Evolutionary conservation across 345 rosid genomes (phyloP).

Genomic region (Microthlaspi erraticum): DNA sequence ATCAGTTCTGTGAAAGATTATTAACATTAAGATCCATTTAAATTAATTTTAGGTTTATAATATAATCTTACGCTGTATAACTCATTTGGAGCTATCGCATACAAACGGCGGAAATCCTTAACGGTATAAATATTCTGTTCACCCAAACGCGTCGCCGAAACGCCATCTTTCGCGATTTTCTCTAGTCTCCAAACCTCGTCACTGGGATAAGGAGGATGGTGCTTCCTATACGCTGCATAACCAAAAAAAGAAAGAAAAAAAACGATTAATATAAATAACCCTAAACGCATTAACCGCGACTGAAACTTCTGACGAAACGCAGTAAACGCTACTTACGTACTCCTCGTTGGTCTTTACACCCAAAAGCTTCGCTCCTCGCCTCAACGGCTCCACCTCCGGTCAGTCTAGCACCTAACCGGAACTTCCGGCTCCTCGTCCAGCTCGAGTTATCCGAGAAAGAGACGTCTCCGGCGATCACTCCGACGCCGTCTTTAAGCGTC

Average conservation of each 20-base stretch:
- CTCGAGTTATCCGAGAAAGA: slow-evolving; percentile 80
- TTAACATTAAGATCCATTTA: neutral
- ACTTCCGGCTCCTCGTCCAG: slow-evolving; percentile 74
- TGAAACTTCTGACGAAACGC: slow-evolving; percentile 11
- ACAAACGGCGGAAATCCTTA: slow-evolving; percentile 49
- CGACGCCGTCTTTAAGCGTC: slow-evolving; percentile 57
- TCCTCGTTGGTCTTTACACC: slow-evolving; percentile 86
- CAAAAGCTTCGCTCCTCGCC: slow-evolving; percentile 68
- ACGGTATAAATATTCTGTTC: slow-evolving; percentile 40
- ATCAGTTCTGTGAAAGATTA: neutral
- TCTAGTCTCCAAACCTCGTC: slow-evolving; percentile 82
- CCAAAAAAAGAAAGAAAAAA: neutral
- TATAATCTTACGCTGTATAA: slow-evolving; percentile 55
- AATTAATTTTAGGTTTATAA: neutral
- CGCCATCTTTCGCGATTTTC: slow-evolving; percentile 72
- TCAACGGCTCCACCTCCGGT: slow-evolving; percentile 55
- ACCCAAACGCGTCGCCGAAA: slow-evolving; percentile 49
- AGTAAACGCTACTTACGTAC: slow-evolving; percentile 60
- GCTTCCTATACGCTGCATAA: slow-evolving; percentile 69
- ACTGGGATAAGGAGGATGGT: slow-evolving; percentile 64
- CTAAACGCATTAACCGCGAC: slow-evolving; percentile 25
- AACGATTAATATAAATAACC: neutral
- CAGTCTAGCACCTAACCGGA: slow-evolving; percentile 71
- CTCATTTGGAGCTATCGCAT: slow-evolving; percentile 22
- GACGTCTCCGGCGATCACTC: slow-evolving; percentile 46